Conservation (phyloP, 768 basidiomycete genomes). For the Cytidiella melzeri region DNA sequence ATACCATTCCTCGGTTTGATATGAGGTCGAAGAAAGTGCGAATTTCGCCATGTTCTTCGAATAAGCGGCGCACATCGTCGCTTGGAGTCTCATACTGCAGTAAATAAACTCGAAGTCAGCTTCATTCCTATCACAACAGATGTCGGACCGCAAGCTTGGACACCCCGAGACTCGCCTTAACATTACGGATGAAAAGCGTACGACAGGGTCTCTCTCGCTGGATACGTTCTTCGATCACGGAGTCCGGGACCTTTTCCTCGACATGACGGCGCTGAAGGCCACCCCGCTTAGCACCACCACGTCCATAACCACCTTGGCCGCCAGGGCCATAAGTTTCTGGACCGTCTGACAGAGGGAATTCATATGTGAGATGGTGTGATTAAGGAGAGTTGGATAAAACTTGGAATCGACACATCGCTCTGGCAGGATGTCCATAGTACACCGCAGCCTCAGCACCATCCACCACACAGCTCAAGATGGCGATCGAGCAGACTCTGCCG, state of each 20-base stretch:
- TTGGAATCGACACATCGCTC: neutral
- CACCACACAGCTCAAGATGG: neutral
- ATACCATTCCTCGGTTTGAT: constrained; percentile 94
- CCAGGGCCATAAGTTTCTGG: constrained; percentile 45
- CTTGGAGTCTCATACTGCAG: constrained; percentile 89
- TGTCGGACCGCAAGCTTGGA: too few relatives aligned
- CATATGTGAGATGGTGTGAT: constrained; percentile 15
- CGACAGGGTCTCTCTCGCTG: constrained; percentile 92
- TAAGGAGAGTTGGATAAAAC: neutral
- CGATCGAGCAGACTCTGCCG: neutral
- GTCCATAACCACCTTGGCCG: constrained; percentile 30
- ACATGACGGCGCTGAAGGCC: constrained; percentile 57
- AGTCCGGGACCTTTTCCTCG: constrained; percentile 87
- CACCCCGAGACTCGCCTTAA: constrained; percentile 81
- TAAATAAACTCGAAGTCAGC: too few relatives aligned
- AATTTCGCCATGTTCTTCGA: constrained; percentile 93
- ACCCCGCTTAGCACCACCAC: constrained; percentile 30
- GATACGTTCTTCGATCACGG: constrained; percentile 90
- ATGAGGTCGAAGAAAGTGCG: constrained; percentile 97
- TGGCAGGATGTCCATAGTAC: neutral
- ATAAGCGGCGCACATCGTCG: constrained; percentile 74
- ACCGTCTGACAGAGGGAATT: constrained; percentile 51
- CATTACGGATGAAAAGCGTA: constrained; percentile 95
- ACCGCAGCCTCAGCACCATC: neutral
- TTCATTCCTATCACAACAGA: too few relatives aligned